Evolutionary conservation across 805 yeast genomes (phyloP).

Genomic region (Cyberlindnera xylosilytica): DNA sequence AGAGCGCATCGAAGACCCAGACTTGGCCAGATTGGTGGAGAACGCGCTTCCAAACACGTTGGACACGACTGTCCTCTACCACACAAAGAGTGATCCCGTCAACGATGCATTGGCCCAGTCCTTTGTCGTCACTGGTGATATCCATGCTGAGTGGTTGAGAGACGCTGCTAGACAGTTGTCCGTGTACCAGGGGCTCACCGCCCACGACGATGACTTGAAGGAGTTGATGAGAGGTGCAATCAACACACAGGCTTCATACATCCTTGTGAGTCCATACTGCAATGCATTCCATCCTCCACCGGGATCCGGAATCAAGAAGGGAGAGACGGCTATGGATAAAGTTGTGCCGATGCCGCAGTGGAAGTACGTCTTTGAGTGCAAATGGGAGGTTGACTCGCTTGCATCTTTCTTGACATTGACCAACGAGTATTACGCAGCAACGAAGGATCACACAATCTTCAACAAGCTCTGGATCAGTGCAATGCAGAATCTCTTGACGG

Average conservation of each 20-base stretch:
- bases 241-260: slow-evolving; percentile 67
- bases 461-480: slow-evolving; percentile 58
- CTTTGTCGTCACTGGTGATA: slow-evolving; percentile 88
- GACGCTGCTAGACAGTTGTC: slow-evolving; percentile 83
- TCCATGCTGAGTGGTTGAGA: slow-evolving; percentile 90
- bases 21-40: slow-evolving; percentile 71
- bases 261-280: slow-evolving; percentile 70
- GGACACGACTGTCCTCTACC: slow-evolving; percentile 85
- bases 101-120: slow-evolving; percentile 44
- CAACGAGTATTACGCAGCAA: slow-evolving; percentile 61
- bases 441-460: slow-evolving; percentile 46
- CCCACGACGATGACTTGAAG: slow-evolving; percentile 46
- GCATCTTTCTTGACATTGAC: slow-evolving; percentile 77
- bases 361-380: slow-evolving; percentile 78
- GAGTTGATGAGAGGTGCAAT: slow-evolving; percentile 73
- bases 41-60: slow-evolving; percentile 84
- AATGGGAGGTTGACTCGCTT: slow-evolving; percentile 82
- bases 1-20: slow-evolving; percentile 50
- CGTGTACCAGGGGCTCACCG: slow-evolving; percentile 63
- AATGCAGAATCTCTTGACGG: slow-evolving; percentile 44
- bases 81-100: slow-evolving; percentile 25
- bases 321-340: slow-evolving; percentile 52
- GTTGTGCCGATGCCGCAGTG: slow-evolving; percentile 74
- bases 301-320: slow-evolving; percentile 39
- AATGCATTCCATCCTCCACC: slow-evolving; percentile 89